A percentile compares a stretch with the other conserved stretches of the same genome.
Conservation (phyloP, 2,329 filamentous ascomycete genomes). For the Thelonectria rubi region DNA sequence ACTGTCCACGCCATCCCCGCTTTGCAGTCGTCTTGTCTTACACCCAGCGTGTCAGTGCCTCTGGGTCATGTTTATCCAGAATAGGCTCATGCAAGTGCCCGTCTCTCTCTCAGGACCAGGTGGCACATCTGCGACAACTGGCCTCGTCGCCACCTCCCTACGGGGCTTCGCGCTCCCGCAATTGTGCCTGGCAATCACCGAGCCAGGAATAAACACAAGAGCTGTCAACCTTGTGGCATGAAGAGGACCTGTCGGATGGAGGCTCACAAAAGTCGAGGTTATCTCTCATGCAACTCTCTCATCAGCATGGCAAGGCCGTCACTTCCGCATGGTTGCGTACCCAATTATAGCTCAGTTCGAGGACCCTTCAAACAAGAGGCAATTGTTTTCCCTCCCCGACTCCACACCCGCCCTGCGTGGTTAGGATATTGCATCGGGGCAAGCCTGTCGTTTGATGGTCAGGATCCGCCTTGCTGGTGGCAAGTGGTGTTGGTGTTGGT, state of each 20-base stretch:
- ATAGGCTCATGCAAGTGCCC: background rate
- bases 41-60: background rate
- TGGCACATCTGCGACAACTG: background rate
- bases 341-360: slow-evolving; percentile 2
- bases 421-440: background rate
- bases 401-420: background rate
- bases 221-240: background rate
- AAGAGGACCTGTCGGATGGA: background rate
- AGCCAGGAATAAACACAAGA: background rate
- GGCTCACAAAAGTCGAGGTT: background rate
- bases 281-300: background rate
- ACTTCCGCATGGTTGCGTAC: background rate
- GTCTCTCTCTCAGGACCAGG: background rate
- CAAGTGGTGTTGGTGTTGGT: background rate
- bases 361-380: background rate
- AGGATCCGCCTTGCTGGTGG: slow-evolving; percentile 9
- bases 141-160: background rate
- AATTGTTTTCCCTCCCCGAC: background rate
- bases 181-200: background rate
- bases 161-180: background rate
- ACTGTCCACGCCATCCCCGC: background rate
- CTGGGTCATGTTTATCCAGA: background rate
- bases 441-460: background rate
- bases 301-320: background rate
- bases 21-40: background rate